Evolutionary conservation across 1,139 yeast genomes (phyloP).

Genomic region (Kurtzmaniella quercitrusa): DNA sequence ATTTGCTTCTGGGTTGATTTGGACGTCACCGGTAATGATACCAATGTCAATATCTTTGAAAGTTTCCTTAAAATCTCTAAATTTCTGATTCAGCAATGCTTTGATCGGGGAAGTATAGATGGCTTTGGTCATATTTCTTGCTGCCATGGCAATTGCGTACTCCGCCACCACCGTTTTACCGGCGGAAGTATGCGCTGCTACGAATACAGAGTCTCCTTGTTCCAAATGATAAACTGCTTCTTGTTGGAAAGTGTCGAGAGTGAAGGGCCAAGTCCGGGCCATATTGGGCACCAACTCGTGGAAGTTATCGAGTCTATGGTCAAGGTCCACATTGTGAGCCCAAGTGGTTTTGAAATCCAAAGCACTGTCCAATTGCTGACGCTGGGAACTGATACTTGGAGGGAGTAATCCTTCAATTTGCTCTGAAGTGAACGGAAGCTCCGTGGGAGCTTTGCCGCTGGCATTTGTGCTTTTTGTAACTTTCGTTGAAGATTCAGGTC

Average conservation of each 20-base stretch:
- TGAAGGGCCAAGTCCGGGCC: conserved; percentile 92
- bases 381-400: conserved; percentile 39
- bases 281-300: conserved; percentile 85
- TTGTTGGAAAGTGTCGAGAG: conserved; percentile 90
- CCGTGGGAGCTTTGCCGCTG: background rate
- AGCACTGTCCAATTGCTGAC: conserved; percentile 21
- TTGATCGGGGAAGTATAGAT: conserved; percentile 93
- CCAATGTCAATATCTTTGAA: conserved; percentile 87
- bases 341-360: conserved; percentile 55
- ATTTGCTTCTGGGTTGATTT: conserved; percentile 94
- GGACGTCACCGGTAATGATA: conserved; percentile 95
- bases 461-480: background rate
- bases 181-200: conserved; percentile 96
- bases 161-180: conserved; percentile 94
- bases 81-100: conserved; percentile 89
- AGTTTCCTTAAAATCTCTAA: conserved; percentile 81
- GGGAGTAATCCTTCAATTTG: conserved; percentile 82
- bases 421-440: conserved; percentile 25
- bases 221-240: conserved; percentile 96
- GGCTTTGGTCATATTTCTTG: conserved; percentile 84
- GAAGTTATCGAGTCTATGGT: conserved; percentile 80
- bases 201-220: conserved; percentile 95
- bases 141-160: conserved; percentile 91
- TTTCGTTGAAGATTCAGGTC: conserved; percentile 1
- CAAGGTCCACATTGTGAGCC: conserved; percentile 94